Base-by-base conservation (phyloP, 192 early-diverging fungal species). In the Anaeromyces robustus region DNA sequence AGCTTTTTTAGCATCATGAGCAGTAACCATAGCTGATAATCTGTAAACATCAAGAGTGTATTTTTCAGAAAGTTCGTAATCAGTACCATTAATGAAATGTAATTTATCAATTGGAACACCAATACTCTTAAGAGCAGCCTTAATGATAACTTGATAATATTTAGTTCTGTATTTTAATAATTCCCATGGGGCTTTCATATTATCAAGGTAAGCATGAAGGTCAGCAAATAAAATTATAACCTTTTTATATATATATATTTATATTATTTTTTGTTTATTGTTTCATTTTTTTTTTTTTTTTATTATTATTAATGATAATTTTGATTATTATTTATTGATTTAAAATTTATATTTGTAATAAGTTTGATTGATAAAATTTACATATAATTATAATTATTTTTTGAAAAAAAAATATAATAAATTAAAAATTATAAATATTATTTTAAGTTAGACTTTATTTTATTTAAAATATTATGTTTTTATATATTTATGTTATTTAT, bases 201-300 rank as follows among this genome's bases (percentile, higher is more conserved):
- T 99, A 87, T 99, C 97, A 82, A 99, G 92, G 85, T 96, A 98
- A 43, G 94, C 97, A 84, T 99, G 97, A 68, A 99, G 92, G 85
- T 99, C 95, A 30, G 97, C 97, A 80, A 99, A 86, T 29, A 99
- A 88, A 78, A 99, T 85, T 11, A 90, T 97, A 34, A 95, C 93
- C 92, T 95, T 84, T 77, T 80, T n/a, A n/a, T n/a, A n/a, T n/a
- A n/a, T n/a, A n/a, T n/a, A n/a, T n/a, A n/a, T n/a, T n/a, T n/a
- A n/a, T n/a, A n/a, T n/a, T n/a, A n/a, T n/a, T n/a, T n/a, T n/a
- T n/a, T n/a, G n/a, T 7, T 30, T 29, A 29, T 29, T 30, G 12
- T 7, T 7, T 7, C 5, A 77, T 77, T 77, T 77, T 77, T 77
- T 29, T 29, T 7, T 29, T 29, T 7, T 77, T 29, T 7, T 77